These are phyloP conservation scores for Calamus simplicifolius DNA, from an alignment of 176 grass and related monocot genomes.

Conservation along the genomic window DNA sequence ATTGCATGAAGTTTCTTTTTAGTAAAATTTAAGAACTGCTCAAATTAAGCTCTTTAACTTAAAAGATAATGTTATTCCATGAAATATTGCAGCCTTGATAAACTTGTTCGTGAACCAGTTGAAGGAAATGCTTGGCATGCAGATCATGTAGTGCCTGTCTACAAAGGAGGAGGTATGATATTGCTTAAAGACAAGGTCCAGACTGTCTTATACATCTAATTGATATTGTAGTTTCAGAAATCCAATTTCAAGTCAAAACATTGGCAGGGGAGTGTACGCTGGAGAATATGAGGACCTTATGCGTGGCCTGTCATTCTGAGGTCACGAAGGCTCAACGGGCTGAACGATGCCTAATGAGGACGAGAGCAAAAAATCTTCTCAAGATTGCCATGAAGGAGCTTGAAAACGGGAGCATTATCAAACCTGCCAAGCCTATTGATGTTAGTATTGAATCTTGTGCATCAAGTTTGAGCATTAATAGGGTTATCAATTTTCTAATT, in stretches of 20 bases:
- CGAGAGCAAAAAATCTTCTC: constrained; percentile 59
- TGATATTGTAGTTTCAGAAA: constrained; percentile 12
- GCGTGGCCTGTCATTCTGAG: constrained; percentile 74
- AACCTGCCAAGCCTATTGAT: background rate
- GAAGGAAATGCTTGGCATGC: constrained; percentile 89
- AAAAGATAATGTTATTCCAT: background rate
- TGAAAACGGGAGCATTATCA: constrained; percentile 22
- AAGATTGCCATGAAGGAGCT: constrained; percentile 55
- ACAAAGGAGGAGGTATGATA: constrained; percentile 78
- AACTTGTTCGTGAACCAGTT: constrained; percentile 56
- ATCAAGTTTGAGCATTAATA: constrained; percentile 1
- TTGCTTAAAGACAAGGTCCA: background rate
- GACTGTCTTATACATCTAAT: too few species aligned
- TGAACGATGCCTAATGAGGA: constrained; percentile 42
- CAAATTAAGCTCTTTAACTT: constrained; percentile 9
- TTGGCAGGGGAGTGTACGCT: constrained; percentile 71
- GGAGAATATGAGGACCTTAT: constrained; percentile 98
- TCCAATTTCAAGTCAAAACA: constrained; percentile 4
- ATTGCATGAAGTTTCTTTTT: too few species aligned
- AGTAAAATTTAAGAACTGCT: too few species aligned
- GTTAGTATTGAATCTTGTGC: constrained; percentile 19
- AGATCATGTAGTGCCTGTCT: constrained; percentile 83
- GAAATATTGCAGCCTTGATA: constrained; percentile 46
- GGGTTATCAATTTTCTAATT: background rate
- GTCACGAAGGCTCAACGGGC: constrained; percentile 49